Evolutionary conservation across 176 grass and related monocot genomes (phyloP).

Genomic region (Zoysia japonica): DNA sequence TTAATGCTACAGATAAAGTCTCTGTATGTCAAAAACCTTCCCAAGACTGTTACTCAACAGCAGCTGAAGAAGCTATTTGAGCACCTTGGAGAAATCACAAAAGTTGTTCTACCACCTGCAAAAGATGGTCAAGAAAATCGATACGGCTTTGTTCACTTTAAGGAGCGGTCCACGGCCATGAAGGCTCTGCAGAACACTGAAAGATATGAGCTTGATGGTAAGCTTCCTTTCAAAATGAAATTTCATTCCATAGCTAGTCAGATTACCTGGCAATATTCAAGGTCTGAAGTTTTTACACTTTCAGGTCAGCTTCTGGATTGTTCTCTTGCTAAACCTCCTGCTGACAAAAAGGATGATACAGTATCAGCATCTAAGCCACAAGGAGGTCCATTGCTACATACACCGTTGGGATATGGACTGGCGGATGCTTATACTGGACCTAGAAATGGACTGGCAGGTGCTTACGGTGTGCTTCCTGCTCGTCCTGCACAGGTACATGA

Average conservation of each 20-base stretch:
- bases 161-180: conserved; percentile 68
- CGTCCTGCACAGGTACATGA: conserved; percentile 52
- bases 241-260: conserved; percentile 9
- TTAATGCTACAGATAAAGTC: conserved; percentile 64
- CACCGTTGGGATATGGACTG: conserved; percentile 61
- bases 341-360: conserved; percentile 66
- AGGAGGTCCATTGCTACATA: conserved; percentile 51
- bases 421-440: conserved; percentile 29
- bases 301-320: conserved; percentile 82
- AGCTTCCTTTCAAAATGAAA: conserved; percentile 12
- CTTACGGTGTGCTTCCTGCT: conserved; percentile 53
- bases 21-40: conserved; percentile 93
- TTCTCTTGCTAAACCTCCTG: conserved; percentile 85
- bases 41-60: conserved; percentile 68
- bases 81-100: conserved; percentile 76
- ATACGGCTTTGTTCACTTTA: conserved; percentile 96
- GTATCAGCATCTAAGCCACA: conserved; percentile 47
- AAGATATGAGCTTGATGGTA: conserved; percentile 85
- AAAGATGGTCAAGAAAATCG: conserved; percentile 84
- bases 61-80: conserved; percentile 78
- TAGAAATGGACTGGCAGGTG: conserved; percentile 50
- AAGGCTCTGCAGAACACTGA: conserved; percentile 73
- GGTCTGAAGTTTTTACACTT: conserved; percentile 5
- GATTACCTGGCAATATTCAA: conserved; percentile 18
- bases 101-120: conserved; percentile 78